Evolutionary conservation across 2,329 filamentous ascomycete species (phyloP).

Genomic region (Venturia effusa): DNA sequence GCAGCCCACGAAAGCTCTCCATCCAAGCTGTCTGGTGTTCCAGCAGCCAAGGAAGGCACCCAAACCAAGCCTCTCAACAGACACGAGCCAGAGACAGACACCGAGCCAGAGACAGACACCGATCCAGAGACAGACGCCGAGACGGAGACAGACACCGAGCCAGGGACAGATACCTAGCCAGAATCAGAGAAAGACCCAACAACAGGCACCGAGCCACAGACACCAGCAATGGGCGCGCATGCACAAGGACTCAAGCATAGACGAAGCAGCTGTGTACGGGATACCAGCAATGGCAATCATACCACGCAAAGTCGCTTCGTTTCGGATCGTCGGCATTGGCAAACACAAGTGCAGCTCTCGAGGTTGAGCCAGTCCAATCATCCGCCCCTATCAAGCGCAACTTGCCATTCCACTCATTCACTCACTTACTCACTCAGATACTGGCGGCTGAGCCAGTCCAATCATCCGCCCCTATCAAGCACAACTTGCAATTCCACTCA

Average conservation of each 20-base stretch:
- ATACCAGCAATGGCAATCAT: slow-evolving; percentile 97
- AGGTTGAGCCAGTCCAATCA: slow-evolving; percentile 94
- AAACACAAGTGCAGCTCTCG: slow-evolving; percentile 95
- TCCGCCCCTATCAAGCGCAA: slow-evolving; percentile 99
- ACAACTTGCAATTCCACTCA: slow-evolving; percentile 96
- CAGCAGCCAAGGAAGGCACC: no score
- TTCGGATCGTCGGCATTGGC: slow-evolving; percentile 92
- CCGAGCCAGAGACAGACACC: no score
- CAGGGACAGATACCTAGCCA: neutral
- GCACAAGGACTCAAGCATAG: no score
- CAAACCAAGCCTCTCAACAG: no score
- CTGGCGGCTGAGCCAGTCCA: slow-evolving; percentile 98
- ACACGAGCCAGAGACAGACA: no score
- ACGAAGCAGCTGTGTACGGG: slow-evolving; percentile 93
- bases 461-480: slow-evolving; percentile 95
- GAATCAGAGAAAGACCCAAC: no score
- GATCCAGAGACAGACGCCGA: no score
- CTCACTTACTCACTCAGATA: no score
- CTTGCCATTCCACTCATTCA: slow-evolving; percentile 92
- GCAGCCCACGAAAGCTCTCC: no score
- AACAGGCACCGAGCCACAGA: neutral
- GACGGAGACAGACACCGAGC: no score
- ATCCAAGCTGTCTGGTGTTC: no score
- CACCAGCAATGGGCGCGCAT: neutral
- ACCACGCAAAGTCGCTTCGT: slow-evolving; percentile 92